These are phyloP conservation scores for Alternaria gaisen DNA, from an alignment of 2,329 filamentous ascomycete genomes.

Conservation along the genomic window DNA sequence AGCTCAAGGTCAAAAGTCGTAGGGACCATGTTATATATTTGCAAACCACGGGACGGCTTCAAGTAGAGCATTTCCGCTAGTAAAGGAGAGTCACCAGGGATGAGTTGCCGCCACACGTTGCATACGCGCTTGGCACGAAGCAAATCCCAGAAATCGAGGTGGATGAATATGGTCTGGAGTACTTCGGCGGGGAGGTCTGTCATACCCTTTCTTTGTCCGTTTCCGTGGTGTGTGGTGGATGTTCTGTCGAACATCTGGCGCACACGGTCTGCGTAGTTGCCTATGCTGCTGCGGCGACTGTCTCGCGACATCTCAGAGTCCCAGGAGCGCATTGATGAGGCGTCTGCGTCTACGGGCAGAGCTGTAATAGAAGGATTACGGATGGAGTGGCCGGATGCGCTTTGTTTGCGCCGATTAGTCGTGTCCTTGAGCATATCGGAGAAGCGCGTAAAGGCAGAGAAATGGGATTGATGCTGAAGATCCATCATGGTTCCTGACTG, in stretches of 20 bases:
- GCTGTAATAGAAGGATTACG: conserved; percentile 11
- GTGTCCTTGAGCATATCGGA: conserved; percentile 26
- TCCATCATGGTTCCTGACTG: conserved; percentile 14
- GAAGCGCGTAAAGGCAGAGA: conserved; percentile 26
- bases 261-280: conserved; percentile 26
- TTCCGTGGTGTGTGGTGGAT: not conserved
- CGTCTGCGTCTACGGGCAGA: conserved; percentile 6
- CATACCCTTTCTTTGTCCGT: conserved; percentile 5
- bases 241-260: conserved; percentile 21
- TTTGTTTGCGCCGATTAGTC: conserved; percentile 22
- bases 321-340: conserved; percentile 2
- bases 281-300: conserved; percentile 24
- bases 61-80: conserved; percentile 18
- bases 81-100: conserved; percentile 23
- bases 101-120: conserved; percentile 17
- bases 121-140: conserved; percentile 21
- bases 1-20: conserved; percentile 21
- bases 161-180: conserved; percentile 18
- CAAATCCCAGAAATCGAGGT: conserved; percentile 23
- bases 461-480: conserved; percentile 19
- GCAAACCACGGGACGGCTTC: conserved; percentile 19
- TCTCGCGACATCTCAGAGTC: conserved; percentile 9
- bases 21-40: conserved; percentile 24
- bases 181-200: conserved; percentile 24
- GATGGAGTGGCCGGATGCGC: not conserved